A percentile compares a stretch with the other conserved stretches of the same genome.
phyloP scores from a whole-genome alignment of 306 rosid genomes.

The Hippophae gyantsensis region DNA sequence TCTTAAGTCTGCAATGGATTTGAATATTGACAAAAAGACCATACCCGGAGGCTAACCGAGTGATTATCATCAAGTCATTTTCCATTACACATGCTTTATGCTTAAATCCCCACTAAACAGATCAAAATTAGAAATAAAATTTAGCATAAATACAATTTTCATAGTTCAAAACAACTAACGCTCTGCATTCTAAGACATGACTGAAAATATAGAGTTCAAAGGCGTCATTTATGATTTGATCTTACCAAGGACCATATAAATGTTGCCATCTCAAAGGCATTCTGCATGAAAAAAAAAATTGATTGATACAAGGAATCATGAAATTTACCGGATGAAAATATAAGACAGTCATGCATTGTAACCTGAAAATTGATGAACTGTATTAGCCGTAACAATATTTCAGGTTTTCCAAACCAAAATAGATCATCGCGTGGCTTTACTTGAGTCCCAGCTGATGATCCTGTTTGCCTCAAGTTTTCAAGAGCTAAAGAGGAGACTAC shows the following conservation, averaged over 20 bases:
- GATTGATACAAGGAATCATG: slow-evolving; percentile 12
- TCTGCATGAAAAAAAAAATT: slow-evolving; percentile 42
- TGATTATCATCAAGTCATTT: slow-evolving; percentile 64
- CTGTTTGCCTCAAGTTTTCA: slow-evolving; percentile 53
- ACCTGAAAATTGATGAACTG: slow-evolving; percentile 98
- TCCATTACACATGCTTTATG: slow-evolving; percentile 72
- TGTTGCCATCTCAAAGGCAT: slow-evolving; percentile 94
- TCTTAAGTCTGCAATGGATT: not conserved
- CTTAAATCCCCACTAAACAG: slow-evolving; percentile 69
- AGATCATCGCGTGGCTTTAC: slow-evolving; percentile 80
- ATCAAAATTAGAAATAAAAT: slow-evolving; percentile 3
- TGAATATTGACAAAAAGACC: slow-evolving; percentile 12
- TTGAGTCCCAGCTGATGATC: slow-evolving; percentile 50
- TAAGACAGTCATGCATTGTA: not conserved
- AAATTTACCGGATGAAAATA: not conserved
- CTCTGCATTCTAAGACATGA: not conserved
- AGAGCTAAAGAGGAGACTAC: slow-evolving; percentile 90
- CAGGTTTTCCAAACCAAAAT: slow-evolving; percentile 89
- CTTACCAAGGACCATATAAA: slow-evolving; percentile 94
- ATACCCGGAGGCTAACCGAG: slow-evolving; percentile 72
- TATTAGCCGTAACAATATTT: slow-evolving; percentile 60
- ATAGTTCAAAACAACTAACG: slow-evolving; percentile 2
- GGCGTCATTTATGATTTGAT: not conserved
- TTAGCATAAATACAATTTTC: not conserved
- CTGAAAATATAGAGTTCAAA: not conserved